Evolutionary conservation across 768 basidiomycete species (phyloP), one percentile per base, ranked within the genome.

Genomic region (Tylopilus intermedius): DNA sequence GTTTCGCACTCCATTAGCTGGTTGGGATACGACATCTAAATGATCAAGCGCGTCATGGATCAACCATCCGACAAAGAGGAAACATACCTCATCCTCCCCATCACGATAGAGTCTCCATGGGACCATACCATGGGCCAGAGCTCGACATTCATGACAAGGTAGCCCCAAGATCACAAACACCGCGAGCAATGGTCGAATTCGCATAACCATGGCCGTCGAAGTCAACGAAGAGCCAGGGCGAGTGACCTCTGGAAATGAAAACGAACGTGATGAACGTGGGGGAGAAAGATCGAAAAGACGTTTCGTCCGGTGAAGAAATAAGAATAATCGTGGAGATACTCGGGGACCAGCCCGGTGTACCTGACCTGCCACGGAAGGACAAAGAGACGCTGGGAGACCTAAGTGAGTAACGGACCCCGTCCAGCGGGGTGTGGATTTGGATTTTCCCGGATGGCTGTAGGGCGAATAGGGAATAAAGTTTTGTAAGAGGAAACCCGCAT

Each of bases 271-370:
- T n/a, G 18, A 11, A 29, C 18, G 35, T 29, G 33, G 13, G 33
- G 24, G 42, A 46, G n/a, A 37, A 30, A 44, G 11, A 21, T 37
- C 10, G 5, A 15, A 24, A 38, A 42, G 26, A 41, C 14, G 27
- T 24, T 30, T 40, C 5, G 49, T 24, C 33, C 10, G 22, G 30
- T 37, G 45, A 44, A 14, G 32, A 45, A 49, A 43, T 27, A 18
- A 24, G 33, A 37, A 46, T 39, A 42, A 13, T 26, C 33, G 50
- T 2, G 33, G 45, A 56, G 15, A 37, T 30, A 45, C 5, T 26
- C 18, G 47, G 42, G 57, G 50, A 47, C 57, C 59, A 53, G 65
- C 62, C 59, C 60, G 49, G 37, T 49, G 50, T 43, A 21, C 45
- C 54, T n/a, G 39, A 47, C 45, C 13, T 38, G 29, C 53, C 47